Conservation (phyloP, 805 yeast genomes). For the Ogataea ramenticola region DNA sequence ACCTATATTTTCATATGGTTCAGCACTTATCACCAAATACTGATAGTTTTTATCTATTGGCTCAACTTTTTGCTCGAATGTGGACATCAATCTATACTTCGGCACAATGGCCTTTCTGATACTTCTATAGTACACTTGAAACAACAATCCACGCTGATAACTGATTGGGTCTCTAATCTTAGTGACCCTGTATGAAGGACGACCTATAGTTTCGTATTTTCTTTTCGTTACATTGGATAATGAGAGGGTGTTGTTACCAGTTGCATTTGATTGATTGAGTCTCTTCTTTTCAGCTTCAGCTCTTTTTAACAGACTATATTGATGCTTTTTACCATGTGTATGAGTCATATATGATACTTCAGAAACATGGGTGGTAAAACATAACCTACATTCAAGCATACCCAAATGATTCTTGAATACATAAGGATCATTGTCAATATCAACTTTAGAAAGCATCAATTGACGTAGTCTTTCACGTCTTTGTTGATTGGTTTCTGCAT, state of each 20-base stretch:
- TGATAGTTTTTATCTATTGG: conserved; percentile 43
- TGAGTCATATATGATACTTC: conserved; percentile 82
- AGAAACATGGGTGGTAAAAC: conserved; percentile 74
- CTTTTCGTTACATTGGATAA: conserved; percentile 36
- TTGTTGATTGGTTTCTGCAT: conserved; percentile 60
- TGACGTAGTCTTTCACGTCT: conserved; percentile 62
- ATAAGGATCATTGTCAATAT: conserved; percentile 68
- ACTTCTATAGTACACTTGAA: conserved; percentile 52
- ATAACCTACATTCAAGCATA: conserved; percentile 72
- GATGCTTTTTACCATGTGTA: conserved; percentile 79
- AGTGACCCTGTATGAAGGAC: conserved; percentile 62
- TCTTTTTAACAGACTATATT: conserved; percentile 60
- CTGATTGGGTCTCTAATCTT: conserved; percentile 61
- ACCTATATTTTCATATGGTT: conserved; percentile 81
- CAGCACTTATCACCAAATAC: conserved; percentile 75
- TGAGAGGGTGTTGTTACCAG: conserved; percentile 8
- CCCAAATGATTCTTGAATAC: conserved; percentile 82
- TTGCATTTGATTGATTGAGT: no score
- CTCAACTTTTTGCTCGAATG: conserved; percentile 56
- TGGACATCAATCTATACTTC: conserved; percentile 67
- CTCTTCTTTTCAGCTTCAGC: conserved; percentile 28
- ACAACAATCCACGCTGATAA: conserved; percentile 54
- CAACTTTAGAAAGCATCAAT: conserved; percentile 43
- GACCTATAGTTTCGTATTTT: conserved; percentile 55
- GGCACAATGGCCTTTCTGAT: conserved; percentile 44